Percentiles rank a stretch among this genome's conserved stretches.
Conservation (phyloP, 805 yeast species). For the Kodamaea kakaduensis region DNA sequence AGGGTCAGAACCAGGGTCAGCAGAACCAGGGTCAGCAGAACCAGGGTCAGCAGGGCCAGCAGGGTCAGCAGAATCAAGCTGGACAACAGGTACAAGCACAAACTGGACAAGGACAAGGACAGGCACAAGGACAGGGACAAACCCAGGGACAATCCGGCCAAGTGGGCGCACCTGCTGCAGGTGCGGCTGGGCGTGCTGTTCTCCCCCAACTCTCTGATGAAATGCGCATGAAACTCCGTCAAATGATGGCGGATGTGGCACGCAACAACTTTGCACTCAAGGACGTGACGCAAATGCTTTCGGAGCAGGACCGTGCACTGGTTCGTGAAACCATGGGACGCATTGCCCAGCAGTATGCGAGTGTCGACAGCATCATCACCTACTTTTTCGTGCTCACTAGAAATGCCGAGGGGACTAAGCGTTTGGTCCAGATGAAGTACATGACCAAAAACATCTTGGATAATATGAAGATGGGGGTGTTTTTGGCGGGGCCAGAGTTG, state of each 20-base stretch:
- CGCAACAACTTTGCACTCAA: constrained; percentile 61
- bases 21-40: too few species aligned
- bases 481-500: constrained; percentile 68
- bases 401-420: constrained; percentile 69
- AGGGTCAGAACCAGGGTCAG: neutral
- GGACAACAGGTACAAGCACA: too few species aligned
- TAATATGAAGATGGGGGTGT: constrained; percentile 58
- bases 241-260: constrained; percentile 65
- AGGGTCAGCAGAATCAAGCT: too few species aligned
- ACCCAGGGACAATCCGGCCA: too few species aligned
- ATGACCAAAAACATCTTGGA: constrained; percentile 77
- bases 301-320: constrained; percentile 59
- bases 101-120: too few species aligned
- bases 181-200: neutral
- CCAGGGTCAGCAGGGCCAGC: too few species aligned
- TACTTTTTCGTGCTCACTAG: constrained; percentile 73
- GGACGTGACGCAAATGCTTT: constrained; percentile 58
- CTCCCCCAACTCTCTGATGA: constrained; percentile 49
- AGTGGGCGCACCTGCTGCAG: constrained; percentile 1
- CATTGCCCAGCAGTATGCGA: constrained; percentile 56
- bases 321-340: constrained; percentile 53
- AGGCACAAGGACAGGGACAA: too few species aligned
- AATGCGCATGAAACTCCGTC: constrained; percentile 57
- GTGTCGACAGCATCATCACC: constrained; percentile 74
- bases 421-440: constrained; percentile 71